Evolutionary conservation across 331 rosid species (phyloP), one percentile per base, ranked within the genome.

Genomic region (Malus hybrid): DNA sequence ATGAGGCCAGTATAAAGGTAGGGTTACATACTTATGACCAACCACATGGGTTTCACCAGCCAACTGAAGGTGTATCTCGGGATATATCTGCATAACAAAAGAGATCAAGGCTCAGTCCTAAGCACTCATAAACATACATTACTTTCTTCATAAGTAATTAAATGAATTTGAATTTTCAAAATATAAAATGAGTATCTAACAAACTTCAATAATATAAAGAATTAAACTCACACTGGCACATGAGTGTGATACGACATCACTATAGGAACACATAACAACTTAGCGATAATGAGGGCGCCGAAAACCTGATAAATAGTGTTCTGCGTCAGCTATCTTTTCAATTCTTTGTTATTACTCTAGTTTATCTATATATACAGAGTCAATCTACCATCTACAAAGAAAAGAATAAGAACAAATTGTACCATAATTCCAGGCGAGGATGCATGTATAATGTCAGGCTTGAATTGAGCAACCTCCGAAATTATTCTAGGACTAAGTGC

Each of bases 181-280:
- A 63, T 71, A 20, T 12, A 2, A 55, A 20, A 33, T 10, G 20
- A 10, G 24, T 69, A 48, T 28, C 44, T 16, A 19, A 70, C 36
- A 69, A 2, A 28, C 12, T 71, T 31, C 7, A 32, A n/a, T 67
- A 11, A 48, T 34, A n/a, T 16, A 75, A 24, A 67, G 73, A 34
- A 54, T 50, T 33, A 48, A 86, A 80, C 97, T 85, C 76, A 92
- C 99, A 95, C 97, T 32, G 99, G 99, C 65, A 95, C 93, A 61
- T 95, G 99, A 75, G 99, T 92, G 78, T 95, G 99, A 76, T 95
- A 95, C 65, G 99, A 95, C 99, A 95, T 90, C 83, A 95, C 97
- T 54, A 95, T 89, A 24, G 99, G 99, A 71, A 95, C 97, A 54
- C 78, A 85, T 48, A 92, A 73, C 63, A 95, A 87, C 79, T 95